phyloP scores from a whole-genome alignment of 768 basidiomycete species.

The Gloeopeniophorella convolvens region DNA sequence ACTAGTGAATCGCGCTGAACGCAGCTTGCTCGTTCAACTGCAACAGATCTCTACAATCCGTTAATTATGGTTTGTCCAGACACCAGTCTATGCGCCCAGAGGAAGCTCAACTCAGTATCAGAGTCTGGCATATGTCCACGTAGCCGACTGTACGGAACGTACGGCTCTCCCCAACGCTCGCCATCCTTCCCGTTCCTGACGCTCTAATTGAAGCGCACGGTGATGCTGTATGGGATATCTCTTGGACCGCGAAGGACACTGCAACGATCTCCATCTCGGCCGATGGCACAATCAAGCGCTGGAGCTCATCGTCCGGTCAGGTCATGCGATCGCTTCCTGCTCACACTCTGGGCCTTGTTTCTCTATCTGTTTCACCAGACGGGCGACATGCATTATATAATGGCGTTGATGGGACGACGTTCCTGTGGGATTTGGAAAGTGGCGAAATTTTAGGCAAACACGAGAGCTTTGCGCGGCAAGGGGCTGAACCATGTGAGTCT shows the following conservation, averaged over 20 bases:
- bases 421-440: slow-evolving; percentile 61
- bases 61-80: slow-evolving; percentile 9
- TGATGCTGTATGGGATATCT: slow-evolving; percentile 73
- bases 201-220: slow-evolving; percentile 53
- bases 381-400: slow-evolving; percentile 70
- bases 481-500: slow-evolving; percentile 62
- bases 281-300: slow-evolving; percentile 71
- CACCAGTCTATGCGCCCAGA: not conserved
- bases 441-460: slow-evolving; percentile 56
- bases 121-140: slow-evolving; percentile 72
- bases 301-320: slow-evolving; percentile 62
- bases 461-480: slow-evolving; percentile 66
- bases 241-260: slow-evolving; percentile 59
- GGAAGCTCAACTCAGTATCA: slow-evolving; percentile 17
- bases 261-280: slow-evolving; percentile 65
- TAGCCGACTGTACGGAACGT: slow-evolving; percentile 76
- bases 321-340: slow-evolving; percentile 51
- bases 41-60: not conserved
- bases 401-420: slow-evolving; percentile 78
- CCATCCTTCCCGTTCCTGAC: slow-evolving; percentile 15
- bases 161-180: slow-evolving; percentile 25
- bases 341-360: slow-evolving; percentile 84
- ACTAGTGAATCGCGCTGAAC: too few relatives aligned
- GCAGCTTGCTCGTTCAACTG: too few relatives aligned
- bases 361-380: slow-evolving; percentile 62